Percentiles rank a stretch among this genome's conserved stretches.
Evolutionary conservation across 129 eudicot species (phyloP).

Genomic region (Pittosporum tobira): DNA sequence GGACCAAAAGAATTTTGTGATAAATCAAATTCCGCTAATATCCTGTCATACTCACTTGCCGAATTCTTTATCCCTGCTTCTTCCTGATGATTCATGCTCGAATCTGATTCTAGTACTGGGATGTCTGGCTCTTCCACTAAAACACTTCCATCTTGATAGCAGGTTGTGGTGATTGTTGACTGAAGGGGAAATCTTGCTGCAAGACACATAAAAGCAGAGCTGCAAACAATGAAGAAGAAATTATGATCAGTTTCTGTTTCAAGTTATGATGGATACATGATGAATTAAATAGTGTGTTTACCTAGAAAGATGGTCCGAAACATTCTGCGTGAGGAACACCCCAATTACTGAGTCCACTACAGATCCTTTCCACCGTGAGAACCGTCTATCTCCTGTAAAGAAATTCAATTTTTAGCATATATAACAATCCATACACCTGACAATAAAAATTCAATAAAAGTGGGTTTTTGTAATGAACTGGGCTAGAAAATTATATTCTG

Average conservation of each 20-base stretch:
- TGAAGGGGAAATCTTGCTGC: conserved; percentile 56
- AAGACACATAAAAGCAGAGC: conserved; percentile 90
- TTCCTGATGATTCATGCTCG: conserved; percentile 20
- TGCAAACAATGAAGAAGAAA: conserved; percentile 30
- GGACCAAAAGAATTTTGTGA: conserved; percentile 46
- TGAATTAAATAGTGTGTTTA: conserved; percentile 13
- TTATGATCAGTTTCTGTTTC: background rate
- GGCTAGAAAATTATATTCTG: no score
- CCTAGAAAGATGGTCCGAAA: conserved; percentile 94
- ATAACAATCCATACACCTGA: background rate
- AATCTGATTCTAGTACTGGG: conserved; percentile 34
- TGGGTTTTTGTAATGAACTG: background rate
- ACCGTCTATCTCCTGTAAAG: conserved; percentile 67
- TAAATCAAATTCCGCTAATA: conserved; percentile 27
- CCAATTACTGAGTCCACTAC: conserved; percentile 95
- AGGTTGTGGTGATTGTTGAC: conserved; percentile 18
- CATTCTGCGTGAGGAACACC: conserved; percentile 83
- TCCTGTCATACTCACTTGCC: conserved; percentile 14
- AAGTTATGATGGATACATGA: background rate
- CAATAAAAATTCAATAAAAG: background rate
- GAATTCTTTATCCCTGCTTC: conserved; percentile 15
- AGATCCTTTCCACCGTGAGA: conserved; percentile 91
- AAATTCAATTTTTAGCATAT: background rate
- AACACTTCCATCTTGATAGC: conserved; percentile 17
- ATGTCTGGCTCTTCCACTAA: conserved; percentile 37